Percentiles rank a stretch among this genome's conserved stretches.
Conservation (phyloP, 2,329 filamentous ascomycete species). For the Alternaria dauci region DNA sequence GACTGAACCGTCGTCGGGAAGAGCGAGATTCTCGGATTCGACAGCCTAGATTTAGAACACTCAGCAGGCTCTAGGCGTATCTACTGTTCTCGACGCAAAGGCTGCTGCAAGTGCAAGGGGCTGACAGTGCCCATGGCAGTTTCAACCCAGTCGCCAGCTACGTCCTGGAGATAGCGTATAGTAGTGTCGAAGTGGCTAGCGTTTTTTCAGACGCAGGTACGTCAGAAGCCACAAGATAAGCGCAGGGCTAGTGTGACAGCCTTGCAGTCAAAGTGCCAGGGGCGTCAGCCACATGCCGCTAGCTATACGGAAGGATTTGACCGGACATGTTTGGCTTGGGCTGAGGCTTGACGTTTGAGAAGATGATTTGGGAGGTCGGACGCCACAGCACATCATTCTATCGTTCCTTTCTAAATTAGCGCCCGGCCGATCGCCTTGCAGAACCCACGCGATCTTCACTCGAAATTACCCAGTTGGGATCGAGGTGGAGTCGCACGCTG, state of each 20-base stretch:
- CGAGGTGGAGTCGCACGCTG: background rate
- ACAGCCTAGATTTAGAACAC: conserved; percentile 17
- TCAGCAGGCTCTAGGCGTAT: conserved; percentile 9
- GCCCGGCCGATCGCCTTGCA: conserved; percentile 17
- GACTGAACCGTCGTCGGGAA: conserved; percentile 10
- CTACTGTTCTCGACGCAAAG: conserved; percentile 1
- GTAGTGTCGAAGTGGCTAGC: conserved; percentile 7
- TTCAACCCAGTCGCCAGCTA: conserved; percentile 4
- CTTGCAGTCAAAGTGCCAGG: conserved; percentile 10
- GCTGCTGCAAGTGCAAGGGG: conserved; percentile 17
- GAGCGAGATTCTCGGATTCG: conserved; percentile 12
- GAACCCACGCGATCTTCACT: conserved; percentile 6
- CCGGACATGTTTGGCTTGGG: background rate
- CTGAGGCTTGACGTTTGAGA: conserved; percentile 1
- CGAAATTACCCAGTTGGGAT: background rate
- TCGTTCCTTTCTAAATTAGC: conserved; percentile 12
- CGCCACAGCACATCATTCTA: conserved; percentile 7
- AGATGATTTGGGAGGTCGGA: background rate
- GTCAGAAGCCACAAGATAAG: conserved; percentile 12
- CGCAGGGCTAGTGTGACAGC: conserved; percentile 16
- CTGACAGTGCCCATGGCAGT: conserved; percentile 6
- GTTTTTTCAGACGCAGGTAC: conserved; percentile 15
- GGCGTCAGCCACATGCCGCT: conserved; percentile 7
- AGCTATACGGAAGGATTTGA: conserved; percentile 4
- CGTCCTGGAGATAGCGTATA: conserved; percentile 2